These are phyloP conservation scores for Arabis hirsuta DNA, from an alignment of 345 rosid species.

Conservation along the genomic window DNA sequence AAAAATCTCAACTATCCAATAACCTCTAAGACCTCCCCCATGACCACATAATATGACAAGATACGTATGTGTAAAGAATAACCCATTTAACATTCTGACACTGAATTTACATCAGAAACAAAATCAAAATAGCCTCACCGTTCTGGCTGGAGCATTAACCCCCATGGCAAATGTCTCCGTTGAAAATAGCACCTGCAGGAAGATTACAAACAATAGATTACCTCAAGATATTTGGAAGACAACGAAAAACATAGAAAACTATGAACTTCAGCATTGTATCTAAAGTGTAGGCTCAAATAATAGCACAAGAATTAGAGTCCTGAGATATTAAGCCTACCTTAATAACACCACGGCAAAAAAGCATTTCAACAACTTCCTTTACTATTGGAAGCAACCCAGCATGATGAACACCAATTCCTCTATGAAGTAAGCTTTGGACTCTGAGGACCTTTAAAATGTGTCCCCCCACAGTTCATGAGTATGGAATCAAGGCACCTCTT, in stretches of 20 bases:
- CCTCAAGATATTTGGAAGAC: background rate
- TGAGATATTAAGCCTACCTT: conserved; percentile 57
- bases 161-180: conserved; percentile 99
- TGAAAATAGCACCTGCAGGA: conserved; percentile 81
- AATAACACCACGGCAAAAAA: conserved; percentile 94
- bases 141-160: conserved; percentile 99
- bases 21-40: background rate
- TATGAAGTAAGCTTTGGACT: conserved; percentile 82
- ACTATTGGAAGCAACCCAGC: conserved; percentile 99
- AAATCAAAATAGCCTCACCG: conserved; percentile 56
- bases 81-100: conserved; percentile 25
- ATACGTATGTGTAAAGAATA: conserved; percentile 15
- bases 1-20: background rate
- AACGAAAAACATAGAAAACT: background rate
- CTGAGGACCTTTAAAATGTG: conserved; percentile 69
- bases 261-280: conserved; percentile 2
- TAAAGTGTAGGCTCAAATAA: conserved; percentile 15
- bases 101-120: conserved; percentile 10
- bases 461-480: conserved; percentile 37
- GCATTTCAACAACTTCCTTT: conserved; percentile 99
- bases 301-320: background rate
- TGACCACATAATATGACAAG: conserved; percentile 8
- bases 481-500: conserved; percentile 31
- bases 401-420: conserved; percentile 98
- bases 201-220: conserved; percentile 33